Conservation (phyloP, 345 rosid genomes). For the Mangifera indica region DNA sequence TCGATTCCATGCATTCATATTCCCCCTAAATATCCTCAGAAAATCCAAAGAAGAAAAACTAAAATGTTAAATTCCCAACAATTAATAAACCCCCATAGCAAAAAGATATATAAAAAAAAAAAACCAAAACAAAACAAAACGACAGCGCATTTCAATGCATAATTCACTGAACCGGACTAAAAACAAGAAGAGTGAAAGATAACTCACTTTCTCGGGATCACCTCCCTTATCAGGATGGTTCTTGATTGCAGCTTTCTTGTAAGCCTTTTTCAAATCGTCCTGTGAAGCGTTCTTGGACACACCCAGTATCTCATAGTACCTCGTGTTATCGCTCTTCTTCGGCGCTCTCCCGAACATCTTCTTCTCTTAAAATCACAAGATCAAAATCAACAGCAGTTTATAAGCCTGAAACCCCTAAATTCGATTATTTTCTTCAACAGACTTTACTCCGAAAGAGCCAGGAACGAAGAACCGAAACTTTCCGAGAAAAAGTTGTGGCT, state of each 20-base stretch:
- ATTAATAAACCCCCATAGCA: too few species aligned
- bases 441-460: not conserved
- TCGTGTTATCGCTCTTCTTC: slow-evolving; percentile 74
- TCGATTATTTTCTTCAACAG: not conserved
- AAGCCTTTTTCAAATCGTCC: slow-evolving; percentile 91
- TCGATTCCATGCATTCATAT: too few species aligned
- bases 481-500: not conserved
- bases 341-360: slow-evolving; percentile 81
- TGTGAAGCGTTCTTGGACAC: slow-evolving; percentile 71
- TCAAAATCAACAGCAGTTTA: not conserved
- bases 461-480: too few species aligned
- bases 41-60: not conserved
- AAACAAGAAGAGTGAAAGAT: not conserved
- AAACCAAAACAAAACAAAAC: too few species aligned
- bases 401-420: not conserved
- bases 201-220: slow-evolving; percentile 81
- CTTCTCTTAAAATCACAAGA: not conserved
- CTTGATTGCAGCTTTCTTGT: slow-evolving; percentile 84
- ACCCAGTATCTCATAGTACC: slow-evolving; percentile 82
- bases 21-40: too few species aligned
- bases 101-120: too few species aligned
- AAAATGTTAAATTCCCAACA: too few species aligned
- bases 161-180: too few species aligned
- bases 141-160: too few species aligned
- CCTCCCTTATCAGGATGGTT: slow-evolving; percentile 98